A percentile compares a stretch with the other conserved stretches of the same genome.
phyloP scores from a whole-genome alignment of 1,284 basidiomycete genomes.

The Schizophyllum commune region DNA sequence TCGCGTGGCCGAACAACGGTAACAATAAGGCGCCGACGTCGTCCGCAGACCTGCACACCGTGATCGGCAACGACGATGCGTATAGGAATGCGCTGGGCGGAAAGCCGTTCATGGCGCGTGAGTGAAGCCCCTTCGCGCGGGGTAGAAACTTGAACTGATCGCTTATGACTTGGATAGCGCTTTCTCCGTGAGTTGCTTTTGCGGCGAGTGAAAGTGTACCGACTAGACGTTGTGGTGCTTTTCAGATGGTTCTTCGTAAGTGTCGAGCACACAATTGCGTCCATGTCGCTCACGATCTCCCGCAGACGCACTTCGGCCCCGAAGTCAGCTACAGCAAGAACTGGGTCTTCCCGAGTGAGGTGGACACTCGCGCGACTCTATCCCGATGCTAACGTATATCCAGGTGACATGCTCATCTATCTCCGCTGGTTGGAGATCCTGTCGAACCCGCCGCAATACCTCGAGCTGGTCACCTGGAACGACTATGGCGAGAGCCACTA shows the following conservation, averaged over 20 bases:
- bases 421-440: conserved; percentile 37
- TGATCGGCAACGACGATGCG: conserved; percentile 17
- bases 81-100: conserved; percentile 13
- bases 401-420: conserved; percentile 35
- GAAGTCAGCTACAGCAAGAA: conserved; percentile 21
- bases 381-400: background rate
- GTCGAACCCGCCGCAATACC: conserved; percentile 28
- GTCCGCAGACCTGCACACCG: conserved; percentile 12
- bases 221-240: background rate
- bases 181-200: conserved; percentile 22
- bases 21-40: conserved; percentile 15
- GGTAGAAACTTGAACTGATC: background rate
- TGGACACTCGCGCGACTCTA: conserved; percentile 1
- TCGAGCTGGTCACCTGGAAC: conserved; percentile 39
- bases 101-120: conserved; percentile 27
- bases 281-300: no score
- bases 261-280: no score
- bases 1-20: conserved; percentile 16
- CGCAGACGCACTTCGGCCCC: conserved; percentile 28
- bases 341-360: conserved; percentile 27
- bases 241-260: conserved; percentile 24
- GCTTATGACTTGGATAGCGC: conserved; percentile 18
- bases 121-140: conserved; percentile 7
- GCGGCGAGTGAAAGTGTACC: no score
- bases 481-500: conserved; percentile 35